Percentiles rank a stretch among this genome's conserved stretches.
Evolutionary conservation across 306 rosid species (phyloP).

Genomic region (Pueraria montana): DNA sequence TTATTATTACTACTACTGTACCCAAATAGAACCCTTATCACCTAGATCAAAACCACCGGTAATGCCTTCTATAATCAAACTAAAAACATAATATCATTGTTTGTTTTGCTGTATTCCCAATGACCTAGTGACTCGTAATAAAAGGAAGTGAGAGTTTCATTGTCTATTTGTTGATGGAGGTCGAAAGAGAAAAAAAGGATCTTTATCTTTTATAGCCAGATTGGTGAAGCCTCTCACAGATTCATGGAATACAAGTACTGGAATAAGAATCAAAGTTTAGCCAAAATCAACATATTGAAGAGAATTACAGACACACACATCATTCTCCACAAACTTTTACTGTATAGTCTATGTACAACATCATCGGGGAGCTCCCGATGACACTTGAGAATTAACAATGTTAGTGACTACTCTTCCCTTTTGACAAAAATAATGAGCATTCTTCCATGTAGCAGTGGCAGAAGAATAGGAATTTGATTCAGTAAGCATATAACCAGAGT

Average conservation of each 20-base stretch:
- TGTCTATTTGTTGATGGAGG: too few species aligned
- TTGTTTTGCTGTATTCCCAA: too few species aligned
- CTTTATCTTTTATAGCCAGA: not conserved
- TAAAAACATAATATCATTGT: too few species aligned
- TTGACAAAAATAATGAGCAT: slow-evolving; percentile 65
- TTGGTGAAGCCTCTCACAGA: not conserved
- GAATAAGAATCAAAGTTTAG: slow-evolving; percentile 9
- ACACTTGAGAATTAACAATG: slow-evolving; percentile 36
- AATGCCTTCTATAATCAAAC: too few species aligned
- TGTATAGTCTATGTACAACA: slow-evolving; percentile 43
- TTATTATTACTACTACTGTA: too few species aligned
- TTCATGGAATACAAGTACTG: slow-evolving; percentile 30
- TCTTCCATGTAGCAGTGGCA: slow-evolving; percentile 65
- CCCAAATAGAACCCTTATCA: too few species aligned
- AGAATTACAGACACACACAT: slow-evolving; percentile 15
- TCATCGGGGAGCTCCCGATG: slow-evolving; percentile 51
- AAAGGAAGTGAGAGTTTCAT: too few species aligned
- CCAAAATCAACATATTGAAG: slow-evolving; percentile 30
- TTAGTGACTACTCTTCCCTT: slow-evolving; percentile 63
- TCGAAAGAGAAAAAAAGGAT: too few species aligned
- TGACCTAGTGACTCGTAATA: too few species aligned
- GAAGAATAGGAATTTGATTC: slow-evolving; percentile 62
- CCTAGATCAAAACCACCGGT: not conserved
- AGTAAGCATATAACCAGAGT: slow-evolving; percentile 54
- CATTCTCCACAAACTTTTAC: slow-evolving; percentile 12